Percentiles rank a stretch among this genome's conserved stretches.
phyloP scores from a whole-genome alignment of 345 rosid genomes.

The Aegle marmelos region DNA sequence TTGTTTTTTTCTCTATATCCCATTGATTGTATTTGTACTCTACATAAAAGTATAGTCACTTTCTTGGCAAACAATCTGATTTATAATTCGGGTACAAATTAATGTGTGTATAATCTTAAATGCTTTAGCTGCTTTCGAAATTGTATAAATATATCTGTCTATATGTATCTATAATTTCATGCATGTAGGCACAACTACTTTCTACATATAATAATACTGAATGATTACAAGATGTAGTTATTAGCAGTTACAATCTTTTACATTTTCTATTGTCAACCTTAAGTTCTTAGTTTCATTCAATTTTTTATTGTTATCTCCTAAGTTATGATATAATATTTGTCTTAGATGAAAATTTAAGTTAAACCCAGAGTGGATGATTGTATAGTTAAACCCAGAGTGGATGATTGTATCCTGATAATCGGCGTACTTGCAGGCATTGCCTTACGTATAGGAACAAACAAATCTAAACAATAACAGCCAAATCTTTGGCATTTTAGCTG shows the following conservation, averaged over 20 bases:
- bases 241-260: too few relatives aligned
- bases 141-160: background rate
- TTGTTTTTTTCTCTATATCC: background rate
- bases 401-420: background rate
- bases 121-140: background rate
- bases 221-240: background rate
- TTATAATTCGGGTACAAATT: background rate
- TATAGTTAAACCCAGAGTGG: too few relatives aligned
- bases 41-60: background rate
- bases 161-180: background rate
- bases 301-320: too few relatives aligned
- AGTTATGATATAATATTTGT: too few relatives aligned
- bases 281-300: too few relatives aligned
- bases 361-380: too few relatives aligned
- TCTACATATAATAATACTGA: background rate
- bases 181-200: background rate
- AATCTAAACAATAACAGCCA: background rate
- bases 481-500: constrained; percentile 1
- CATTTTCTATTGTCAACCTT: too few relatives aligned
- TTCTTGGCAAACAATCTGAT: background rate
- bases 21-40: background rate
- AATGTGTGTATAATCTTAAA: background rate
- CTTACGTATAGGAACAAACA: background rate
- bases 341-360: too few relatives aligned
- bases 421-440: background rate